These are phyloP conservation scores for Zygosaccharomyces pseudobailii DNA, from an alignment of 1,139 yeast genomes.

Conservation along the genomic window DNA sequence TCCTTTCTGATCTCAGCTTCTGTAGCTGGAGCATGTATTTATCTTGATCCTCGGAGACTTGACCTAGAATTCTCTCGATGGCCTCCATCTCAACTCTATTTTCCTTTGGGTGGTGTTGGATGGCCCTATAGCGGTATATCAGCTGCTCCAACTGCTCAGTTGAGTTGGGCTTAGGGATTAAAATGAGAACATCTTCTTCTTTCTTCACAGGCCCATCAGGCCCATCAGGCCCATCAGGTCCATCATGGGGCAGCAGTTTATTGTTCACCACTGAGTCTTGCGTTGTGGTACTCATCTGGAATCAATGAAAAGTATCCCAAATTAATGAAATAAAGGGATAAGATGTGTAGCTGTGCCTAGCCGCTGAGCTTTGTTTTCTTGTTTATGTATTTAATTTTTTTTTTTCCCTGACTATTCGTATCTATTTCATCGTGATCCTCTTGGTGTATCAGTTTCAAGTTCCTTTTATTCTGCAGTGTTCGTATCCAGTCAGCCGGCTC, in stretches of 20 bases:
- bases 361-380: slow-evolving; percentile 7
- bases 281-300: slow-evolving; percentile 3
- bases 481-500: not conserved
- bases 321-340: not conserved
- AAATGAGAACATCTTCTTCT: slow-evolving; percentile 5
- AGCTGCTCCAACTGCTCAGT: slow-evolving; percentile 29
- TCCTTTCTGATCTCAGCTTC: slow-evolving; percentile 28
- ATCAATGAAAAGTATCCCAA: not conserved
- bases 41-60: slow-evolving; percentile 37
- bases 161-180: slow-evolving; percentile 28
- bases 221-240: not conserved
- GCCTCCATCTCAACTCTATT: slow-evolving; percentile 31
- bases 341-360: slow-evolving; percentile 1
- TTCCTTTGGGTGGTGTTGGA: slow-evolving; percentile 23
- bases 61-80: slow-evolving; percentile 34
- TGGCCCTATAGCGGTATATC: slow-evolving; percentile 31
- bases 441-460: not conserved
- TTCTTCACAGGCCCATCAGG: not conserved
- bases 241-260: slow-evolving; percentile 1
- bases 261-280: slow-evolving; percentile 1
- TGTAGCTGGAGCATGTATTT: slow-evolving; percentile 34
- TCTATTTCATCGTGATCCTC: slow-evolving; percentile 2
- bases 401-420: slow-evolving; percentile 10
- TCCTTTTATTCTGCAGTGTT: not conserved
- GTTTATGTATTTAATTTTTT: slow-evolving; percentile 4